phyloP scores from a whole-genome alignment of 345 rosid species.

The rapeseed (Brassica napus) region DNA sequence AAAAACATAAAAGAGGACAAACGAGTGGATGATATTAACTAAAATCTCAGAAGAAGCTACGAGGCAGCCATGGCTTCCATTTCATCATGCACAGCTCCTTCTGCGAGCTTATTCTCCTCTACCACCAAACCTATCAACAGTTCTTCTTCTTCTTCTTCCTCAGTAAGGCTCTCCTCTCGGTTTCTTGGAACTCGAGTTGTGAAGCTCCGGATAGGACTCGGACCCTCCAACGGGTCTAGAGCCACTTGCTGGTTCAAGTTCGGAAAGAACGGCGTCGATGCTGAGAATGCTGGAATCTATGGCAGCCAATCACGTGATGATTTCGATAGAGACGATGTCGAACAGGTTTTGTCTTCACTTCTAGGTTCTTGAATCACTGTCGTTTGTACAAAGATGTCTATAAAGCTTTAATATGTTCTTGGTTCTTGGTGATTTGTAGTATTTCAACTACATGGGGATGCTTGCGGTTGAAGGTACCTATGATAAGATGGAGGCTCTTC shows the following conservation, averaged over 20 bases:
- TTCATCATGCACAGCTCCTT: constrained; percentile 43
- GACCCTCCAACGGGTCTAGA: constrained; percentile 77
- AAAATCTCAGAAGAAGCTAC: neutral
- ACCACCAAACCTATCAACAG: constrained; percentile 40
- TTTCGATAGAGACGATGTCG: constrained; percentile 95
- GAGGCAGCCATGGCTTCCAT: constrained; percentile 50
- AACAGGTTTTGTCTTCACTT: constrained; percentile 59
- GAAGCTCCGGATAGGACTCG: constrained; percentile 42
- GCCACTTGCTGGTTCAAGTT: constrained; percentile 81
- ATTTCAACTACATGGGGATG: constrained; percentile 97
- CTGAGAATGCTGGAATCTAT: constrained; percentile 94
- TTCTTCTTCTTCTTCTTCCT: constrained; percentile 31
- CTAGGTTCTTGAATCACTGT: constrained; percentile 1
- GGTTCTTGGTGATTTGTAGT: constrained; percentile 48
- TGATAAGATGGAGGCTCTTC: constrained; percentile 87
- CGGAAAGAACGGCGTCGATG: constrained; percentile 89
- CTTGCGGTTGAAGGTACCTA: constrained; percentile 90
- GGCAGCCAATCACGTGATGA: constrained; percentile 89
- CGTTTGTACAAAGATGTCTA: neutral
- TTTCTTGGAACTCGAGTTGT: constrained; percentile 55
- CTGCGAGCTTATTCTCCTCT: constrained; percentile 23
- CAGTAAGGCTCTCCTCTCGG: constrained; percentile 44
- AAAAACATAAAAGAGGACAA: neutral
- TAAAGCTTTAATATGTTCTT: neutral
- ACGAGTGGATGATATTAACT: constrained; percentile 28